These are phyloP conservation scores for Raddia guianensis DNA, from an alignment of 176 grass and related monocot genomes.

Conservation along the genomic window DNA sequence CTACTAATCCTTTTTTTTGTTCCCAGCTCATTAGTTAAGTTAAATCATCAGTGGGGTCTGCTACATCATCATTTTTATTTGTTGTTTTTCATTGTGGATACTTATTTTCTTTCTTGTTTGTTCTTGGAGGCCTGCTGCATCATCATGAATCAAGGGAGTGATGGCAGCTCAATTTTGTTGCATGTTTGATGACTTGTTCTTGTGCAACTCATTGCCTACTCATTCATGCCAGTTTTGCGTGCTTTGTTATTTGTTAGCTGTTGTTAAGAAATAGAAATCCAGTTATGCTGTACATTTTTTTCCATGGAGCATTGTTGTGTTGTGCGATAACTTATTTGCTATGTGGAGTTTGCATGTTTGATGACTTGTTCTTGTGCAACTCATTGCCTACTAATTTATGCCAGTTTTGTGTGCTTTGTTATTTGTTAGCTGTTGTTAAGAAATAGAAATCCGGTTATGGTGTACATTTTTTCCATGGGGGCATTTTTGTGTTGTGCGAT, in stretches of 20 bases:
- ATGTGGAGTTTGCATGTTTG: conserved; percentile 11
- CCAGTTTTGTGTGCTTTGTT: not conserved
- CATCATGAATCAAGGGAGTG: not conserved
- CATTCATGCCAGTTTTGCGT: not conserved
- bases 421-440: conserved; percentile 7
- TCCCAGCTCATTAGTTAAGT: conserved; percentile 6
- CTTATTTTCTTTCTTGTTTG: conserved; percentile 1
- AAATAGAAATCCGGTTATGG: not conserved
- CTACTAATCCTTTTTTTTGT: not conserved
- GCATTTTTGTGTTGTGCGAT: not conserved
- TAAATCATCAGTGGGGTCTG: not conserved
- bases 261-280: not conserved
- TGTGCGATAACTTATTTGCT: not conserved
- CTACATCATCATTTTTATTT: not conserved
- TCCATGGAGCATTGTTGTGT: conserved; percentile 13
- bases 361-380: conserved; percentile 4
- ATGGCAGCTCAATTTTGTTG: conserved; percentile 5
- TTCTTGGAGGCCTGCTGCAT: not conserved
- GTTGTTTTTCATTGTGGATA: not conserved
- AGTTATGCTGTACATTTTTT: not conserved
- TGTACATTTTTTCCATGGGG: conserved; percentile 19
- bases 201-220: not conserved
- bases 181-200: conserved; percentile 17
- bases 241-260: not conserved
- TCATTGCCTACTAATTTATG: not conserved